Conservation (phyloP, 441 rosid genomes). For the Gossypium schwendimanii region DNA sequence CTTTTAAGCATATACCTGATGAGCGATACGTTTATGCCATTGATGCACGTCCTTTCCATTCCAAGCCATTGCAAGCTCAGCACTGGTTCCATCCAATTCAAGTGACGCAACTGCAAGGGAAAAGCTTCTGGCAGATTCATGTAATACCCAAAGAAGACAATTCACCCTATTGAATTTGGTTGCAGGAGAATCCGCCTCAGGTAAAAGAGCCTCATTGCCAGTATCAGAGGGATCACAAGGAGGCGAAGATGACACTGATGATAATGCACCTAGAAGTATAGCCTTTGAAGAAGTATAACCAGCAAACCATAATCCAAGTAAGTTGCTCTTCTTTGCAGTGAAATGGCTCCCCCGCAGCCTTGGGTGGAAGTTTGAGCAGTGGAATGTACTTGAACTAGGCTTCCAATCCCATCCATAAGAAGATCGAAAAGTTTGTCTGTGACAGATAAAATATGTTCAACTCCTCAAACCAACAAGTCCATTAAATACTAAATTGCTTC, state of each 20-base stretch:
- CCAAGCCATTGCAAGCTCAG: conserved; percentile 62
- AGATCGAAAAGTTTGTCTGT: conserved; percentile 31
- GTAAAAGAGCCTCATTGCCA: conserved; percentile 23
- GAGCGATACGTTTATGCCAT: conserved; percentile 53
- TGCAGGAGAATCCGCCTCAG: conserved; percentile 17
- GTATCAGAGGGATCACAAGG: conserved; percentile 17
- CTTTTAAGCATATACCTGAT: conserved; percentile 32
- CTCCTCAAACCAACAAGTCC: not conserved
- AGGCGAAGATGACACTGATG: conserved; percentile 26
- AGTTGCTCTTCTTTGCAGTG: conserved; percentile 13
- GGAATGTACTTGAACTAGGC: conserved; percentile 11
- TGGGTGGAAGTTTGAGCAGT: conserved; percentile 23
- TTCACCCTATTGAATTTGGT: conserved; percentile 41
- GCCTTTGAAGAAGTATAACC: conserved; percentile 16
- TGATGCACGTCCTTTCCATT: conserved; percentile 59
- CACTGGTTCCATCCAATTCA: conserved; percentile 33
- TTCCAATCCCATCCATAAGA: conserved; percentile 16
- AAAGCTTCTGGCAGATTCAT: conserved; percentile 55
- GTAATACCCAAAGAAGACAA: conserved; percentile 56
- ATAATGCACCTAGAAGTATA: conserved; percentile 25
- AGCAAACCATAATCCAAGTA: conserved; percentile 15
- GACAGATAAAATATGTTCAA: conserved; percentile 3
- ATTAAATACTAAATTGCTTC: not conserved
- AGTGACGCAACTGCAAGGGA: conserved; percentile 44
- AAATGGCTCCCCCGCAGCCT: conserved; percentile 17